Percentiles rank a stretch among this genome's conserved stretches.
Evolutionary conservation across 169 alveolate genomes (phyloP).

Genomic region (Blepharisma undulans): DNA sequence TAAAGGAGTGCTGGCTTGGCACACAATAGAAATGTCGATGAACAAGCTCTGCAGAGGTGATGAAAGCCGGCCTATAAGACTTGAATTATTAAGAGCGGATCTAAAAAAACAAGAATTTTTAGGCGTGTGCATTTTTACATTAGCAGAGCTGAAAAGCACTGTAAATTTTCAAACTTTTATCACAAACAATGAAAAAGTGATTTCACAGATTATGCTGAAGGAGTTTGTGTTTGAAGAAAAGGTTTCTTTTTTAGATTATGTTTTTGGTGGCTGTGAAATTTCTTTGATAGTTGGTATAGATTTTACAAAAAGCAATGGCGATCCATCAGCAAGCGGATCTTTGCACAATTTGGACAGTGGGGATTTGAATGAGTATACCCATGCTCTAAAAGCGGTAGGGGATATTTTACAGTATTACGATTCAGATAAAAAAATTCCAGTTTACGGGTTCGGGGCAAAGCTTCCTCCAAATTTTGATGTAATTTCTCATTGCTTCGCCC

Average conservation of each 20-base stretch:
- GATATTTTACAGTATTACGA: conserved; percentile 77
- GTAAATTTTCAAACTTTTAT: not conserved
- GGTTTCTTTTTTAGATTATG: conserved; percentile 76
- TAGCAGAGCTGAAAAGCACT: conserved; percentile 6
- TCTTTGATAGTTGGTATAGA: conserved; percentile 78
- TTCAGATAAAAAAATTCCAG: conserved; percentile 77
- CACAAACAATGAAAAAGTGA: not conserved
- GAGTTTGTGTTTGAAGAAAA: conserved; percentile 46
- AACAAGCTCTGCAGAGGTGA: conserved; percentile 52
- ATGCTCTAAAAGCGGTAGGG: conserved; percentile 77
- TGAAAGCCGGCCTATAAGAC: conserved; percentile 30
- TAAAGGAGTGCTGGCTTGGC: not conserved
- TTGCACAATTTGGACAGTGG: conserved; percentile 53
- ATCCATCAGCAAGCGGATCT: conserved; percentile 33
- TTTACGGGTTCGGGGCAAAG: conserved; percentile 87
- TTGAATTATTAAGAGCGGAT: conserved; percentile 45
- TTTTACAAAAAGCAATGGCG: conserved; percentile 82
- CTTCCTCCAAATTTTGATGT: conserved; percentile 60
- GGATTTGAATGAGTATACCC: conserved; percentile 60
- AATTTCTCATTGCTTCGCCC: conserved; percentile 80
- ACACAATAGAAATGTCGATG: conserved; percentile 36
- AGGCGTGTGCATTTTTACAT: not conserved
- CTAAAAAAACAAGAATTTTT: not conserved
- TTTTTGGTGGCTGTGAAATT: conserved; percentile 81
- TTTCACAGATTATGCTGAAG: not conserved